phyloP scores from a whole-genome alignment of 2,329 filamentous ascomycete genomes.

The Aspergillus puulaauensis region DNA sequence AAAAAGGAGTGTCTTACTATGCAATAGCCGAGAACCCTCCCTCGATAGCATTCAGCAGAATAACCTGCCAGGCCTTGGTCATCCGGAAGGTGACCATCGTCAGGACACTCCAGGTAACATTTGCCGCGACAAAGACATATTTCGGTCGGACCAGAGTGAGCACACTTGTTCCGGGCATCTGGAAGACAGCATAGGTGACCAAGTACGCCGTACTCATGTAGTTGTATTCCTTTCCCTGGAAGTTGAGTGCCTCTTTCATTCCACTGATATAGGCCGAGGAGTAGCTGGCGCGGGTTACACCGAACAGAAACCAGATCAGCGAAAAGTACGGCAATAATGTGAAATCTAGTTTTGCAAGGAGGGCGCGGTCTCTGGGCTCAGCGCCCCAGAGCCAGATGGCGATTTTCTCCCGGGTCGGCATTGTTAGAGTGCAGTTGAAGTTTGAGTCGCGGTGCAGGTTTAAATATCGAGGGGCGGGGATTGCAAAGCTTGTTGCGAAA shows the following conservation, averaged over 20 bases:
- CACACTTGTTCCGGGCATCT: constrained; percentile 46
- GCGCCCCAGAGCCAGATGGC: constrained; percentile 8
- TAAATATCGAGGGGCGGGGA: too few species aligned
- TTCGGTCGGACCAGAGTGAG: constrained; percentile 38
- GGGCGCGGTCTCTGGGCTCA: constrained; percentile 4
- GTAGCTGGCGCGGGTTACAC: constrained; percentile 47
- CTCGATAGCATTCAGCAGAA: constrained; percentile 46
- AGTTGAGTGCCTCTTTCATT: constrained; percentile 40
- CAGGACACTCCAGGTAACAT: constrained; percentile 46
- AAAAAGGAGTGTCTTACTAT: constrained; percentile 29
- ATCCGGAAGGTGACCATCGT: constrained; percentile 47
- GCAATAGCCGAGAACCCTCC: constrained; percentile 46
- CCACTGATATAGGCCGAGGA: constrained; percentile 45
- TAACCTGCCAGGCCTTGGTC: constrained; percentile 45
- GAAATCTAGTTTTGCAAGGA: constrained; percentile 39
- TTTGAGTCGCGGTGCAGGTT: too few species aligned
- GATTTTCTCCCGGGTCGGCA: neutral
- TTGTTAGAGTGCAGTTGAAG: too few species aligned
- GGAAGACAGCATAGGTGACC: constrained; percentile 46
- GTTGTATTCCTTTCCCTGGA: constrained; percentile 43
- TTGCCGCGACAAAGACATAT: constrained; percentile 46
- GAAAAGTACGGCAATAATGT: constrained; percentile 48
- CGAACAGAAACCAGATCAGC: constrained; percentile 50
- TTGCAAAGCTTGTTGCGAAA: too few species aligned
- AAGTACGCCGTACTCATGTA: constrained; percentile 40